Evolutionary conservation across 2,329 filamentous ascomycete genomes (phyloP).

Genomic region (Fusarium piperis): DNA sequence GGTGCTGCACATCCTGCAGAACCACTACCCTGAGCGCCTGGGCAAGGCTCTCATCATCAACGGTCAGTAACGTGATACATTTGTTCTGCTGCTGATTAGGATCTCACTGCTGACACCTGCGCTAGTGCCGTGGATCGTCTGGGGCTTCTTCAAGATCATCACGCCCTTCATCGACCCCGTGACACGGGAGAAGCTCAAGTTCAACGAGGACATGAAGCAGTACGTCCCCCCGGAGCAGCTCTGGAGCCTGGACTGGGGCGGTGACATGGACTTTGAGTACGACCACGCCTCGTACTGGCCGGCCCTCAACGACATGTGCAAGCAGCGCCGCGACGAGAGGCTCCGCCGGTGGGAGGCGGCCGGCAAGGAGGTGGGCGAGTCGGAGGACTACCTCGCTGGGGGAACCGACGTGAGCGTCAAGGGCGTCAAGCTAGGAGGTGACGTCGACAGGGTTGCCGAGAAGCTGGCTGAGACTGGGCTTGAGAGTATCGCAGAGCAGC

Average conservation of each 20-base stretch:
- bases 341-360: slow-evolving; percentile 79
- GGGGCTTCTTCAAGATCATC: slow-evolving; percentile 95
- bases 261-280: slow-evolving; percentile 89
- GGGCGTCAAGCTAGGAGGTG: slow-evolving; percentile 44
- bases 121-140: slow-evolving; percentile 87
- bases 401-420: slow-evolving; percentile 49
- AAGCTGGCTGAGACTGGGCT: slow-evolving; percentile 43
- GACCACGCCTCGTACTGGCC: slow-evolving; percentile 93
- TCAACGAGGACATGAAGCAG: slow-evolving; percentile 89
- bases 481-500: slow-evolving; percentile 28
- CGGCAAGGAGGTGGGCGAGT: slow-evolving; percentile 85
- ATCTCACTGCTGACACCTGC: background rate
- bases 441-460: slow-evolving; percentile 32
- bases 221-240: slow-evolving; percentile 86
- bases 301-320: slow-evolving; percentile 76
- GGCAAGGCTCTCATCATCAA: slow-evolving; percentile 91
- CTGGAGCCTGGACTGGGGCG: slow-evolving; percentile 77
- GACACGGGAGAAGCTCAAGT: slow-evolving; percentile 94
- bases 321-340: slow-evolving; percentile 70
- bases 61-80: slow-evolving; percentile 66
- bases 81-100: background rate
- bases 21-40: slow-evolving; percentile 92
- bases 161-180: slow-evolving; percentile 95
- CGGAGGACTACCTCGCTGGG: slow-evolving; percentile 86
- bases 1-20: slow-evolving; percentile 91